Conservation (phyloP, 331 rosid genomes). For the Stylosanthes scabra region DNA sequence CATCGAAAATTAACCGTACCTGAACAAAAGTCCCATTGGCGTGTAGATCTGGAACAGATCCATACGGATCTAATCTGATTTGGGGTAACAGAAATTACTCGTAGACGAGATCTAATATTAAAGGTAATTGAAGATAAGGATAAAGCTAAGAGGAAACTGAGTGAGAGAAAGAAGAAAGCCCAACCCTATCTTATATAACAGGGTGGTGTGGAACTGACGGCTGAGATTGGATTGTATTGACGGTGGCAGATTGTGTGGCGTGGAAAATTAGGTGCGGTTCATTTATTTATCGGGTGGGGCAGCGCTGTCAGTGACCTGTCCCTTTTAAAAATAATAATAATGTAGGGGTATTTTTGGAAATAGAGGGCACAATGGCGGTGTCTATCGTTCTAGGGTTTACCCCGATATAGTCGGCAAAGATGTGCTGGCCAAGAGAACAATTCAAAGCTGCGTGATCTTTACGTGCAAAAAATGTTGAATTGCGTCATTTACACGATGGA, state of each 20-base stretch:
- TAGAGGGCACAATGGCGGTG: conserved; percentile 21
- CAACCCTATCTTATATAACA: conserved; percentile 34
- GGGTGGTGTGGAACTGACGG: conserved; percentile 32
- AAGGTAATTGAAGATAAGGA: too few relatives aligned
- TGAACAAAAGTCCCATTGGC: not conserved
- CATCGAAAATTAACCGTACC: not conserved
- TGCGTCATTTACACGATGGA: not conserved
- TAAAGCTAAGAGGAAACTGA: not conserved
- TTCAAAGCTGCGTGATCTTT: conserved; percentile 22
- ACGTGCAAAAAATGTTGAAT: not conserved
- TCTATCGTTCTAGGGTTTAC: conserved; percentile 9
- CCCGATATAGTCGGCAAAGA: conserved; percentile 17
- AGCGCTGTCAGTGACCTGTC: not conserved
- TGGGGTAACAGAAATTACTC: not conserved
- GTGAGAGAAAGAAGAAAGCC: not conserved
- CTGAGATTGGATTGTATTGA: conserved; percentile 16
- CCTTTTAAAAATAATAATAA: not conserved
- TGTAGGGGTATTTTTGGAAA: conserved; percentile 33
- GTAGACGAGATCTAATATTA: conserved; percentile 22
- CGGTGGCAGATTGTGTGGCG: conserved; percentile 31
- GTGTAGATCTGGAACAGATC: conserved; percentile 44
- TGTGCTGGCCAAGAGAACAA: conserved; percentile 19
- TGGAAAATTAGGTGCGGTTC: conserved; percentile 36
- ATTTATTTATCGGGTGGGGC: not conserved
- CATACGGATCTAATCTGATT: not conserved